Evolutionary conservation across 1,139 yeast genomes (phyloP).

Genomic region (Candida tropicalis): DNA sequence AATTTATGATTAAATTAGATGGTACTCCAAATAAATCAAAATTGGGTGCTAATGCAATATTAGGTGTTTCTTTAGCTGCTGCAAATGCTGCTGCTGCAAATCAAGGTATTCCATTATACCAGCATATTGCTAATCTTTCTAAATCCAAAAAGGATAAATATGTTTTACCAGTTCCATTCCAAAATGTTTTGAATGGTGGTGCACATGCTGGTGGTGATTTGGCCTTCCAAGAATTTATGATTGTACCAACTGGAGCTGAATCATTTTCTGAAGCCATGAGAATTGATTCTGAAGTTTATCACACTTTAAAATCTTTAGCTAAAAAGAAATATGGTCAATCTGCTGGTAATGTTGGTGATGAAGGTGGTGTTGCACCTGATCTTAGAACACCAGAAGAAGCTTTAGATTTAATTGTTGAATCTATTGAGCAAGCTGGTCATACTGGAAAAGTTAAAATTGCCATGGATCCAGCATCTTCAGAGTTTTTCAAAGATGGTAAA

Average conservation of each 20-base stretch:
- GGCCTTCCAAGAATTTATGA: slow-evolving; percentile 98
- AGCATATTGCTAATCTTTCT: slow-evolving; percentile 77
- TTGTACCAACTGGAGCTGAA: slow-evolving; percentile 88
- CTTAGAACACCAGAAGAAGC: slow-evolving; percentile 93
- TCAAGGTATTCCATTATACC: slow-evolving; percentile 83
- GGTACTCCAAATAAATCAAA: slow-evolving; percentile 94
- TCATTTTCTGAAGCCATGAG: slow-evolving; percentile 91
- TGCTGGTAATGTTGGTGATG: slow-evolving; percentile 99
- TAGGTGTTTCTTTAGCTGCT: slow-evolving; percentile 91
- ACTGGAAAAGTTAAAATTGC: slow-evolving; percentile 88
- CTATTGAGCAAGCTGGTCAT: slow-evolving; percentile 92
- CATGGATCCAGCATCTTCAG: slow-evolving; percentile 94
- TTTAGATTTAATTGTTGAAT: slow-evolving; percentile 81
- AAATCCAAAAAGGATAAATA: slow-evolving; percentile 59
- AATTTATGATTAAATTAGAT: slow-evolving; percentile 74
- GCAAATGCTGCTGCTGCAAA: slow-evolving; percentile 96
- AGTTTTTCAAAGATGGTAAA: slow-evolving; percentile 92
- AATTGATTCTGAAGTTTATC: slow-evolving; percentile 96
- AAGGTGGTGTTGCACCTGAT: slow-evolving; percentile 99
- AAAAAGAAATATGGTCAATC: slow-evolving; percentile 93
- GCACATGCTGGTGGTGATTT: slow-evolving; percentile 99
- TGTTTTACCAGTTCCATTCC: slow-evolving; percentile 95
- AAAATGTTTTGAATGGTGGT: slow-evolving; percentile 98
- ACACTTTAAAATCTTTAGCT: slow-evolving; percentile 85
- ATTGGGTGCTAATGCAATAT: slow-evolving; percentile 94